Conservation (phyloP, 2,329 filamentous ascomycete species). For the Xylariales sp. region DNA sequence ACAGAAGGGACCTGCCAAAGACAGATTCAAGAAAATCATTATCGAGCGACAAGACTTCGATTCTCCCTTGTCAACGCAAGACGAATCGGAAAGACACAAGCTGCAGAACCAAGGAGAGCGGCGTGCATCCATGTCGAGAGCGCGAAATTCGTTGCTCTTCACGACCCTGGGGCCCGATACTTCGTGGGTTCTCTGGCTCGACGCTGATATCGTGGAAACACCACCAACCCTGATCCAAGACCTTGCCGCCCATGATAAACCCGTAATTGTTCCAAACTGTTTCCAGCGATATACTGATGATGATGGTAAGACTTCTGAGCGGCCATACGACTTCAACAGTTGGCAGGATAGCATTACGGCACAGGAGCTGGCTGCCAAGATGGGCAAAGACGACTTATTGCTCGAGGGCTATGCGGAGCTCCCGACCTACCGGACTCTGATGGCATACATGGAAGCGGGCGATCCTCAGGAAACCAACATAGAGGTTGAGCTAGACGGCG, state of each 20-base stretch:
- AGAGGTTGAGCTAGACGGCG: constrained; percentile 80
- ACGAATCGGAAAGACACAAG: constrained; percentile 86
- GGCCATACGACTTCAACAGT: constrained; percentile 95
- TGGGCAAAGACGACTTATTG: constrained; percentile 89
- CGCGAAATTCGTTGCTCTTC: constrained; percentile 90
- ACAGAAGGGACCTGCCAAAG: constrained; percentile 74
- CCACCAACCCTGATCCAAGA: constrained; percentile 85
- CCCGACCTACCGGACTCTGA: constrained; percentile 84
- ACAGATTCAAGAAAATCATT: constrained; percentile 87
- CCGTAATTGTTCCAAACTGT: constrained; percentile 94
- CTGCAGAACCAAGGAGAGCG: constrained; percentile 83
- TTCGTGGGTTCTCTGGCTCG: constrained; percentile 96
- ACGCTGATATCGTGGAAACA: constrained; percentile 87
- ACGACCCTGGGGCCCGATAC: constrained; percentile 88
- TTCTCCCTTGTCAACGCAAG: constrained; percentile 71
- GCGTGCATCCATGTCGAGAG: constrained; percentile 85
- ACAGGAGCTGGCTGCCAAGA: constrained; percentile 66
- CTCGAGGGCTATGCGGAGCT: constrained; percentile 92
- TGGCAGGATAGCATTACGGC: constrained; percentile 90
- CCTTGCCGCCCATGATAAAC: constrained; percentile 78
- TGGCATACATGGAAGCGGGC: constrained; percentile 72
- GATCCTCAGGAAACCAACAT: constrained; percentile 51
- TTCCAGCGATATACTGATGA: constrained; percentile 82
- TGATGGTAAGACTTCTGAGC: constrained; percentile 65
- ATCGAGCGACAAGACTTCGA: constrained; percentile 96